Base-by-base conservation (phyloP, 176 grass and related monocot species). In the Saccharum spontaneum region DNA sequence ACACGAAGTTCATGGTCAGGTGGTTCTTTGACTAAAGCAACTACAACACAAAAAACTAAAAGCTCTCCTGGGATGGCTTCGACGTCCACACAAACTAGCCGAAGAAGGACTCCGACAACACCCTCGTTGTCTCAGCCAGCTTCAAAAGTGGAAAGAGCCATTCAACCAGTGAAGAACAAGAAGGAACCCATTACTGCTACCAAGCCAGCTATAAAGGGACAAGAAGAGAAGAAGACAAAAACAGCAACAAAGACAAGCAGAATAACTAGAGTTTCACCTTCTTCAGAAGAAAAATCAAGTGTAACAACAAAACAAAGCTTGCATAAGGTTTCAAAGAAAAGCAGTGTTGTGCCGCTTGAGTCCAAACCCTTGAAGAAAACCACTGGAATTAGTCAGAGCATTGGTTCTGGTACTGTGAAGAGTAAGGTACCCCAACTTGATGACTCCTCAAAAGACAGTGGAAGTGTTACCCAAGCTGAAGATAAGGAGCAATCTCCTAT, bases 281-380 rank as follows among this genome's bases (percentile, higher is more conserved):
- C 86, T 68, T 89, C 83, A 72, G 86, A 75, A 79, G 88, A 92
- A 67, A 93, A 92, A 79, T 79, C 90, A 76, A 74, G 68, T 90
- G 43, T 76, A 57, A 72, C 10, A 67, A 34, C 88, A 1, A 99
- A 92, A 69, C 85, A 89, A 73, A 92, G 74, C 73, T 79, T 92
- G 81, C 86, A 94, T 39, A 99, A 92, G 85, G 94, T 94, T 52
- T 84, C 97, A 80, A 94, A 94, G 78, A 99, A 99, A 88, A 94
- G 94, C 88, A 99, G 92, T 89, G 94, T 94, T 80, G 94, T 99
- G 69, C 94, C 97, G 7, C 68, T 96, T 22, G 97, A 99, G 81
- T 90, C 88, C 62, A 99, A 94, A 93, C 79, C 92, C 45, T 79
- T 83, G 68, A 99, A 90, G 83, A 99, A 99, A 91, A 34, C 76